Percentiles rank a stretch among this genome's conserved stretches.
Evolutionary conservation across 2,329 filamentous ascomycete genomes (phyloP).

Genomic region (Talaromyces sp.): DNA sequence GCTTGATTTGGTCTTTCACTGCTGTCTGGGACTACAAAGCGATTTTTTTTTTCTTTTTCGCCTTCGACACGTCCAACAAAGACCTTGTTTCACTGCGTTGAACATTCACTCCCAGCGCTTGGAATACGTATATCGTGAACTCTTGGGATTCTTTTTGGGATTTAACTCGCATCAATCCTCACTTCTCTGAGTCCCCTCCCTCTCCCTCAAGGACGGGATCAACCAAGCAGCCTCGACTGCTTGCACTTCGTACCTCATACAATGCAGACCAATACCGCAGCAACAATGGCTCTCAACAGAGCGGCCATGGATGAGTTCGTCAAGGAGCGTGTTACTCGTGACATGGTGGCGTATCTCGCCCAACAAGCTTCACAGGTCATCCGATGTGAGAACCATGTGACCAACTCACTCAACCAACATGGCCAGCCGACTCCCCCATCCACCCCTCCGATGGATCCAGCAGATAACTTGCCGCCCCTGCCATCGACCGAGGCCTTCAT

Average conservation of each 20-base stretch:
- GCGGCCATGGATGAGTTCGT: slow-evolving; percentile 53
- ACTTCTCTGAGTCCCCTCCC: background rate
- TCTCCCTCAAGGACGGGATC: background rate
- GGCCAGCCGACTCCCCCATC: slow-evolving; percentile 63
- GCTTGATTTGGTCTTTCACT: background rate
- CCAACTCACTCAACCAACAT: slow-evolving; percentile 43
- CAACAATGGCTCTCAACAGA: slow-evolving; percentile 36
- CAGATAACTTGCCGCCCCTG: slow-evolving; percentile 52
- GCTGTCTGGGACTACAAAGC: slow-evolving; percentile 1
- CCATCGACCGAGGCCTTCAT: slow-evolving; percentile 91
- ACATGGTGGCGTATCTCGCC: slow-evolving; percentile 53
- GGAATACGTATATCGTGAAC: background rate
- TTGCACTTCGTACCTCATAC: background rate
- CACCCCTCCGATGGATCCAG: slow-evolving; percentile 57
- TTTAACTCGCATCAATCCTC: background rate
- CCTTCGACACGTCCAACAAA: background rate
- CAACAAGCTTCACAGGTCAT: slow-evolving; percentile 52
- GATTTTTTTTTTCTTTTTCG: background rate
- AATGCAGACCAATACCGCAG: slow-evolving; percentile 1
- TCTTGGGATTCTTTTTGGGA: background rate
- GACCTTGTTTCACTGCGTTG: background rate
- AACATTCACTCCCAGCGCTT: background rate
- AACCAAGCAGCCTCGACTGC: background rate
- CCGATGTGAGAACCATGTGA: slow-evolving; percentile 56
- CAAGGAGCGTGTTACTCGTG: slow-evolving; percentile 49